phyloP scores from a whole-genome alignment of 2,329 filamentous ascomycete species.

The Sclerotinia subarctica region DNA sequence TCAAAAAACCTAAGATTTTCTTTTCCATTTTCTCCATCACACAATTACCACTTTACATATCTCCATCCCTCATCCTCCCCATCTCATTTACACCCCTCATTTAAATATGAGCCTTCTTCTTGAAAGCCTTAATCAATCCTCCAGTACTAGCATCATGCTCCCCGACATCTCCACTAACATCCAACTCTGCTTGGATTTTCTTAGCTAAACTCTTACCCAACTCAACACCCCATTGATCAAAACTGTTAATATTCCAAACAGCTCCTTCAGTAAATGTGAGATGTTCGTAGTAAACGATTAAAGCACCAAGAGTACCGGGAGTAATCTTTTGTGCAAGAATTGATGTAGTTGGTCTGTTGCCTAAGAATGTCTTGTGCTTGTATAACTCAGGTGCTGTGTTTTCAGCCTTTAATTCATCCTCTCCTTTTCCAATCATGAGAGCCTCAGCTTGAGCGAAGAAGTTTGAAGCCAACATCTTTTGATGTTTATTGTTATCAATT shows the following conservation, averaged over 20 bases:
- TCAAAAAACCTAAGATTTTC: neutral
- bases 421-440: constrained; percentile 86
- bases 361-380: constrained; percentile 98
- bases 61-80: neutral
- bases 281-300: constrained; percentile 99
- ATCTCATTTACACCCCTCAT: neutral
- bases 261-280: constrained; percentile 96
- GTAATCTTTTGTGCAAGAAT: constrained; percentile 91
- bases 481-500: constrained; percentile 85
- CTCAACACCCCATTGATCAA: constrained; percentile 99
- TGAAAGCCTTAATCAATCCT: constrained; percentile 88
- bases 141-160: constrained; percentile 85
- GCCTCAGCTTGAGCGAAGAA: constrained; percentile 88
- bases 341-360: constrained; percentile 93
- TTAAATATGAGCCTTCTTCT: constrained; percentile 52
- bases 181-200: constrained; percentile 84
- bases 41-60: neutral
- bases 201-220: constrained; percentile 94
- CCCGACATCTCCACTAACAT: constrained; percentile 66
- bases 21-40: neutral
- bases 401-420: constrained; percentile 74
- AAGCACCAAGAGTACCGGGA: constrained; percentile 83
- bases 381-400: constrained; percentile 71
- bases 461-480: constrained; percentile 92
- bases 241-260: constrained; percentile 99